phyloP scores from a whole-genome alignment of 106 monocot genomes.

The Triglochin maritima region DNA sequence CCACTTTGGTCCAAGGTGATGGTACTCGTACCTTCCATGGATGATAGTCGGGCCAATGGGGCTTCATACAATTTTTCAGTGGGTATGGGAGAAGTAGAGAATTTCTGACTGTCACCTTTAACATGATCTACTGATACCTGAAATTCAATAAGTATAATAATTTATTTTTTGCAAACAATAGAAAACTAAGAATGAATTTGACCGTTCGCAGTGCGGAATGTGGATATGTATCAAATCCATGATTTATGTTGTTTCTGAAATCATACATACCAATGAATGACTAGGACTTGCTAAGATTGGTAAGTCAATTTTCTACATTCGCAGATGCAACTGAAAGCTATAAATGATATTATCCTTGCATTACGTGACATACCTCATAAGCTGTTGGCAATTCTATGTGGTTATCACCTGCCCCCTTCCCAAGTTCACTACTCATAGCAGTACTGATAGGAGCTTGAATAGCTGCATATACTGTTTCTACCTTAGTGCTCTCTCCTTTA shows the following conservation, averaged over 20 bases:
- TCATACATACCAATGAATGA: no score
- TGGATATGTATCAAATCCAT: no score
- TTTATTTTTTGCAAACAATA: no score
- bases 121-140: constrained; percentile 27
- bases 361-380: constrained; percentile 34
- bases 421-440: constrained; percentile 17
- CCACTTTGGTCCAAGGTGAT: constrained; percentile 10
- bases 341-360: not conserved
- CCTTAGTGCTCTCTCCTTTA: constrained; percentile 19
- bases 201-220: no score
- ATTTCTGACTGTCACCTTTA: constrained; percentile 10
- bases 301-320: no score
- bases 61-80: constrained; percentile 40
- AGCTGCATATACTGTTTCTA: constrained; percentile 30
- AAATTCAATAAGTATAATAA: not conserved
- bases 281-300: no score
- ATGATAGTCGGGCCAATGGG: constrained; percentile 49
- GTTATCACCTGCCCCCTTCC: not conserved
- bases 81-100: not conserved
- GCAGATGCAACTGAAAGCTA: no score
- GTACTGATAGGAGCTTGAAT: constrained; percentile 37
- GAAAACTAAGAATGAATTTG: no score
- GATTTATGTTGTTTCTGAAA: no score
- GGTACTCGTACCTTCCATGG: constrained; percentile 35
- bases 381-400: constrained; percentile 12